Percentiles rank a stretch among this genome's conserved stretches.
Evolutionary conservation across 768 basidiomycete species (phyloP).

Genomic region (Dentipellis sp.): DNA sequence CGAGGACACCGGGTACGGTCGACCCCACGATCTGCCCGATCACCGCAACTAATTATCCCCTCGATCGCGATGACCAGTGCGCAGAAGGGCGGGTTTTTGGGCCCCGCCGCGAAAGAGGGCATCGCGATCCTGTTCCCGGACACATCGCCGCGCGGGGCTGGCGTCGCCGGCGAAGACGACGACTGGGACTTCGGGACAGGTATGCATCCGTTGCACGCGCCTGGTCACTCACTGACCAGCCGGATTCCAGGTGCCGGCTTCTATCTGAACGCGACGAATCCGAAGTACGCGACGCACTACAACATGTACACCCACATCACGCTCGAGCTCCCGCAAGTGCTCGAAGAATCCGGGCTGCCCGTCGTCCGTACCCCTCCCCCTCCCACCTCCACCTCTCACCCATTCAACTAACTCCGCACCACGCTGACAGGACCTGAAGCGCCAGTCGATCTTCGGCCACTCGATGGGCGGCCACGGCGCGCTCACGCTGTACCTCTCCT

Average conservation of each 20-base stretch:
- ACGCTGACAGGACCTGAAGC: slow-evolving; percentile 55
- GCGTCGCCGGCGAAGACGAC: slow-evolving; percentile 68
- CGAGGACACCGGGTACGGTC: slow-evolving; percentile 80
- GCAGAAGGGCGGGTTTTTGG: slow-evolving; percentile 89
- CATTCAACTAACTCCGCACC: neutral
- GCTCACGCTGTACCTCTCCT: slow-evolving; percentile 78
- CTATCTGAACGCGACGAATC: slow-evolving; percentile 85
- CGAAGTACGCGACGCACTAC: slow-evolving; percentile 65
- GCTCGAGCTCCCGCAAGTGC: slow-evolving; percentile 72
- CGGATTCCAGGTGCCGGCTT: slow-evolving; percentile 71
- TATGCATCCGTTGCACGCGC: slow-evolving; percentile 9
- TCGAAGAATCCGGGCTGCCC: slow-evolving; percentile 66
- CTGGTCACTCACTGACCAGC: neutral
- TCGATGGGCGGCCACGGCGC: slow-evolving; percentile 99
- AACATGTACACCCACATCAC: slow-evolving; percentile 86
- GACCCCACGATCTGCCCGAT: neutral
- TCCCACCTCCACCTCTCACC: neutral
- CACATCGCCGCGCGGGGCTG: slow-evolving; percentile 90
- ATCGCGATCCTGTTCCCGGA: slow-evolving; percentile 94
- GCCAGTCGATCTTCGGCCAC: slow-evolving; percentile 90
- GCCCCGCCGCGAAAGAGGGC: slow-evolving; percentile 75
- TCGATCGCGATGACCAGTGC: slow-evolving; percentile 37
- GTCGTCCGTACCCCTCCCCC: slow-evolving; percentile 43
- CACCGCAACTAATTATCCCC: neutral
- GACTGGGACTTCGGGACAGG: slow-evolving; percentile 92